Evolutionary conservation across 768 basidiomycete species (phyloP), one percentile per base, ranked within the genome.

Genomic region (Cantharellus cinnabarinus): DNA sequence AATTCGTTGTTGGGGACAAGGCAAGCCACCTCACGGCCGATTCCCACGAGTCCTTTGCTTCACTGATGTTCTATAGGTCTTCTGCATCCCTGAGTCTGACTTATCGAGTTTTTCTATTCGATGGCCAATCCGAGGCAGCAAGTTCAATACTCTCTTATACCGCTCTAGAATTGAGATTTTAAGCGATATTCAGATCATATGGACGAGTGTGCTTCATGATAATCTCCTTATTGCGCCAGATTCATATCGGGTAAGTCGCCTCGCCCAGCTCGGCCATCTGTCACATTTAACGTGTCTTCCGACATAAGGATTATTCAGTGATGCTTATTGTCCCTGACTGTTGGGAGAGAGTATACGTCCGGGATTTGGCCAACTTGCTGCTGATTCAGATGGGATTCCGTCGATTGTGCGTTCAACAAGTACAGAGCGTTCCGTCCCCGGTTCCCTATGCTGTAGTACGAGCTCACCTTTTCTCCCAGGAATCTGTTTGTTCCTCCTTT

Each of bases 371-470:
- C 4, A 77, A 84, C 61, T 68, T 94, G 5, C 70, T 98, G 5
- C 67, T 97, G 41, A 70, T 78, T 37, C 76, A 77, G 2, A 81
- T 99, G 76, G 89, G 88, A 0, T 99, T 99, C 76, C 89, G 87
- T 67, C 89, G 95, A 69, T 70, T 97, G 40, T 90, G 86, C 64
- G 80, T 85, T 2, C 89, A 94, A 68, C 95, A 97, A 76, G 91
- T 84, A 63, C 62, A 73, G 58, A 14, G 44, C 20, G 14, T 48
- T 29, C 14, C 44, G 44, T 48, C 44, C 20, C 14, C 44, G 14
- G 20, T 48, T 20, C 20, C 14, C 14, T 20, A 10, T 48, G 44
- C 20, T 48, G 10, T 10, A 48, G 14, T 20, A 10, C 20, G 10
- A 10, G 44, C 14, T 48, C 44, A 48, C 20, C 44, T 48, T 20